Conservation (phyloP, 1,284 basidiomycete genomes). For the Tilletia setariae region DNA sequence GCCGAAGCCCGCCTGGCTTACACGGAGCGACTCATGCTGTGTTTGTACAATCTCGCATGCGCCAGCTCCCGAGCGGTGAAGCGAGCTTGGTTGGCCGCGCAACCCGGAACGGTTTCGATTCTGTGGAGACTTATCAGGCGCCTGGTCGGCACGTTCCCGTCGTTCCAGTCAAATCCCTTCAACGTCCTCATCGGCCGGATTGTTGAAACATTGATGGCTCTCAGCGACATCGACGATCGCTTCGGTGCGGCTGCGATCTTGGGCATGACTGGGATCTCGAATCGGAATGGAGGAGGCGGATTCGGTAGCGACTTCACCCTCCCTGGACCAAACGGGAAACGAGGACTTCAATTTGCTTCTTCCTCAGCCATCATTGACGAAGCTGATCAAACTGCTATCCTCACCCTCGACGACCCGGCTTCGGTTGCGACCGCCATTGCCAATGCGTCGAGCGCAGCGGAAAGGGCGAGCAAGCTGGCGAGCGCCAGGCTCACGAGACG, state of each 20-base stretch:
- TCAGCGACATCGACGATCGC: slow-evolving; percentile 70
- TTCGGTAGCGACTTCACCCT: slow-evolving; percentile 70
- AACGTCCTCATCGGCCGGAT: slow-evolving; percentile 69
- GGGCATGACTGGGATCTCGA: slow-evolving; percentile 59
- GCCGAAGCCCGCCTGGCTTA: slow-evolving; percentile 69
- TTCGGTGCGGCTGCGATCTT: slow-evolving; percentile 56
- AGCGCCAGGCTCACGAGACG: neutral
- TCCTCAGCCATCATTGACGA: neutral
- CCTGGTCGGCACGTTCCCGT: slow-evolving; percentile 57
- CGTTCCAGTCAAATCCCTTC: slow-evolving; percentile 62
- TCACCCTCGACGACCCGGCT: neutral
- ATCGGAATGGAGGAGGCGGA: slow-evolving; percentile 59
- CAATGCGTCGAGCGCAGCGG: neutral
- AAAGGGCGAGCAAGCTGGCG: neutral
- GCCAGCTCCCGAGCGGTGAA: slow-evolving; percentile 66
- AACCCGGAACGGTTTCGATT: slow-evolving; percentile 56
- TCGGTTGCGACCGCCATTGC: neutral
- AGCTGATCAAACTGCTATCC: neutral
- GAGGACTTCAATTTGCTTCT: neutral
- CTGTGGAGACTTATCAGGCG: slow-evolving; percentile 57
- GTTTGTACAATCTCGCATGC: slow-evolving; percentile 81
- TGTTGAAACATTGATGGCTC: slow-evolving; percentile 75
- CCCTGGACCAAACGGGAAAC: slow-evolving; percentile 62
- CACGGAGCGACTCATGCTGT: slow-evolving; percentile 73
- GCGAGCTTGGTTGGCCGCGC: slow-evolving; percentile 72